These are phyloP conservation scores for Synchytrium microbalum DNA, from an alignment of 371 early-diverging fungal species.

Conservation along the genomic window DNA sequence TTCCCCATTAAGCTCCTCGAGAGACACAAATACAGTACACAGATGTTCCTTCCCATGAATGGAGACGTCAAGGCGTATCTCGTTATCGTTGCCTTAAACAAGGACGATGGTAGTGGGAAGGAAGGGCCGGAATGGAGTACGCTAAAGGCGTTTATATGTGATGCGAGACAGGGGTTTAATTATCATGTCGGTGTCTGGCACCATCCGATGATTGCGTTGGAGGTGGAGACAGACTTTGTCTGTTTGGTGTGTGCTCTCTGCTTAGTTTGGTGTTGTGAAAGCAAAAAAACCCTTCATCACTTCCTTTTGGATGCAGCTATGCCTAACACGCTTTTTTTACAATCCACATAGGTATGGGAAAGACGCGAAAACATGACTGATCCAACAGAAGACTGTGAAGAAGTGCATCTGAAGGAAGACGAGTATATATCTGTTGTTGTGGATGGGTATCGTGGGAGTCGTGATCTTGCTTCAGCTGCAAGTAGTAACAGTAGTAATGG, in stretches of 20 bases:
- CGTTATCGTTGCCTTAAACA: slow-evolving; percentile 69
- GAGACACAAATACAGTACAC: slow-evolving; percentile 79
- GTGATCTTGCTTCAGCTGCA: too few species aligned
- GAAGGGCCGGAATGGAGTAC: slow-evolving; percentile 73
- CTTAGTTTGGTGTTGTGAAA: too few species aligned
- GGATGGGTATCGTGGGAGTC: too few species aligned
- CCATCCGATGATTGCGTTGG: slow-evolving; percentile 75
- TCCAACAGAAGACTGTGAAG: background rate
- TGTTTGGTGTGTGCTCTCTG: too few species aligned
- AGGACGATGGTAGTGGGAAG: slow-evolving; percentile 40
- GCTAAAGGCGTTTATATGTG: slow-evolving; percentile 66
- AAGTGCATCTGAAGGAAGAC: background rate
- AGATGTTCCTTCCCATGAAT: slow-evolving; percentile 76
- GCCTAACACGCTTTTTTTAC: too few species aligned
- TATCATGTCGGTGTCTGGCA: slow-evolving; percentile 81
- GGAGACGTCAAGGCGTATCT: slow-evolving; percentile 42
- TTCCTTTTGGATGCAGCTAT: too few species aligned
- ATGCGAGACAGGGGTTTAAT: slow-evolving; percentile 68
- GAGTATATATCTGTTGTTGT: background rate
- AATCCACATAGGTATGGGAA: background rate
- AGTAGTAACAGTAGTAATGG: too few species aligned
- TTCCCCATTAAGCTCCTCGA: slow-evolving; percentile 61
- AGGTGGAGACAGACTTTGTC: slow-evolving; percentile 16
- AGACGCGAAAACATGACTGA: background rate
- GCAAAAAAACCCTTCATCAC: too few species aligned